Evolutionary conservation across 805 yeast genomes (phyloP), one percentile per base, ranked within the genome.

Genomic region (Spathaspora gorwiae): DNA sequence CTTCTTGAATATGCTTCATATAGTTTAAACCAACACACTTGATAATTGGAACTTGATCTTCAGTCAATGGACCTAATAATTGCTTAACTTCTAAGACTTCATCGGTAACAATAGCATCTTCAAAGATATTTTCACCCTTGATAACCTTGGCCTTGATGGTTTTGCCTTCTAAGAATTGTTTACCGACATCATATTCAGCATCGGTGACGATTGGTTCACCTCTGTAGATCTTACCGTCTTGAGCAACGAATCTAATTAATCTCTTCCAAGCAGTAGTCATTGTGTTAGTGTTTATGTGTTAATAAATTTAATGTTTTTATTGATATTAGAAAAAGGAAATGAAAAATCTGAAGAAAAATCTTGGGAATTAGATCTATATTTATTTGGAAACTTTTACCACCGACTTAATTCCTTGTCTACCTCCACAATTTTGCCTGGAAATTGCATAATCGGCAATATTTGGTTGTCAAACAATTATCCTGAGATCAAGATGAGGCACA

Each of bases 11-110:
- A 49, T 67, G 73, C 54, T 72, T 72, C 35, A 63, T 60, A 53
- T 76, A 79, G 56, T 79, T 79, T 59, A 79, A 64, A 0, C 83
- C 83, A 31, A 79, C 65, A 55, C 73, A 67, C 40, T 80, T 62
- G 15, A 78, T 62, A 1, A 75, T 43, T 11, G 54, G 51, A 15
- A 53, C 50, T 30, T 50, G 49, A 4, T 49, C 47, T 19, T 29
- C 35, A 24, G 47, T 40, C 19, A 54, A 39, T 24, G 56, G 54
- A 34, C 51, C 52, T 19, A 53, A 48, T 29, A 53, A 48, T 14
- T 40, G 37, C 19, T 34, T 42, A 11, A 51, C 48, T 11, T 34
- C 60, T 33, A 54, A 40, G 11, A 60, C 48, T 11, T 68, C 62
- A 19, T 66, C 62, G 15, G 80, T 75, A 29, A 74, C 64, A 14